phyloP scores from a whole-genome alignment of 768 basidiomycete species.

The Mycena polygramma region DNA sequence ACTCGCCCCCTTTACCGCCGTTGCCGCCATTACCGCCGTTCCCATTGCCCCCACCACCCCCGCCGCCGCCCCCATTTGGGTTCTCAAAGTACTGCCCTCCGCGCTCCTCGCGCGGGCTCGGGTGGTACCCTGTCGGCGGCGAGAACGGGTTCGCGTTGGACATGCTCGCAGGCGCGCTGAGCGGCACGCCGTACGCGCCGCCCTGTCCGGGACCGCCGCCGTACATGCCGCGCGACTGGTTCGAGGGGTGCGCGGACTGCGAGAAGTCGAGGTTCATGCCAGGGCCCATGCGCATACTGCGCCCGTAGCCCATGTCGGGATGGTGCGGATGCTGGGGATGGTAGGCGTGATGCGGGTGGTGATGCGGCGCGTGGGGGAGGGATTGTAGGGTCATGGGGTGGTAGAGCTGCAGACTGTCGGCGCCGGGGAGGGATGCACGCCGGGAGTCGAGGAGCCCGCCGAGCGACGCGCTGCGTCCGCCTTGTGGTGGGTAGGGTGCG shows the following conservation, averaged over 20 bases:
- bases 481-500: slow-evolving; percentile 73
- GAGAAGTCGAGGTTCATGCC: slow-evolving; percentile 56
- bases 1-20: slow-evolving; percentile 34
- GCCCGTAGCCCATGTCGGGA: slow-evolving; percentile 44
- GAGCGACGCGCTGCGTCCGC: slow-evolving; percentile 56
- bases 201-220: slow-evolving; percentile 18
- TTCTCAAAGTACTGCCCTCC: slow-evolving; percentile 34
- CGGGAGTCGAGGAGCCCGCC: slow-evolving; percentile 59
- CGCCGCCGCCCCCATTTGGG: slow-evolving; percentile 10
- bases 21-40: slow-evolving; percentile 4
- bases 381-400: slow-evolving; percentile 85
- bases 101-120: slow-evolving; percentile 36
- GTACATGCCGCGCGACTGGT: slow-evolving; percentile 32
- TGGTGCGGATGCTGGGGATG: slow-evolving; percentile 48
- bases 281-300: slow-evolving; percentile 55
- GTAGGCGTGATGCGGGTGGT: slow-evolving; percentile 52
- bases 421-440: slow-evolving; percentile 73
- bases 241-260: slow-evolving; percentile 35
- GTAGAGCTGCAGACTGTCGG: slow-evolving; percentile 80
- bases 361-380: slow-evolving; percentile 51
- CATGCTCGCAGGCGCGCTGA: slow-evolving; percentile 39
- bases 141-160: slow-evolving; percentile 30
- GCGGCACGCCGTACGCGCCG: slow-evolving; percentile 35
- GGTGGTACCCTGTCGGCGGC: slow-evolving; percentile 34
- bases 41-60: slow-evolving; percentile 16